A percentile compares a stretch with the other conserved stretches of the same genome.
Evolutionary conservation across 495 filamentous ascomycete genomes (phyloP).

Genomic region (Penicillium canariense): DNA sequence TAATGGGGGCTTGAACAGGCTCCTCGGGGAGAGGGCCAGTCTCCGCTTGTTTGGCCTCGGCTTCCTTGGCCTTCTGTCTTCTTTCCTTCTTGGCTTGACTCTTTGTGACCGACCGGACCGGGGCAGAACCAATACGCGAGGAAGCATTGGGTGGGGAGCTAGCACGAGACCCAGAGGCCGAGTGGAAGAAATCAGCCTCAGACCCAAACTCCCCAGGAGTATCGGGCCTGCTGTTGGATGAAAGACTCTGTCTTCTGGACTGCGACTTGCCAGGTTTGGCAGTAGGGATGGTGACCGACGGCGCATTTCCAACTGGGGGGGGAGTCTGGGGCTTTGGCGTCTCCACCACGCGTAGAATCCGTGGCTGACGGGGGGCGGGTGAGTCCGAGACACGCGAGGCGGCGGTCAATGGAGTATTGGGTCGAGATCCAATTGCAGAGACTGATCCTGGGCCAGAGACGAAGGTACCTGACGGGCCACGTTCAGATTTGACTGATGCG

Average conservation of each 20-base stretch:
- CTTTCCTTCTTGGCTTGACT: constrained; percentile 87
- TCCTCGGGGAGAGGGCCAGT: constrained; percentile 51
- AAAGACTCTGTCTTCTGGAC: constrained; percentile 58
- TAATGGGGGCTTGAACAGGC: constrained; percentile 72
- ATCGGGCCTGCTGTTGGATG: constrained; percentile 64
- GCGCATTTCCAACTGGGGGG: constrained; percentile 32
- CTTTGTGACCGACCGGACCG: constrained; percentile 79
- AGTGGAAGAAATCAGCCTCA: constrained; percentile 73
- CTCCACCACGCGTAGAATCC: constrained; percentile 66
- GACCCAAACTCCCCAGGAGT: constrained; percentile 78
- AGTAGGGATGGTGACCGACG: constrained; percentile 39
- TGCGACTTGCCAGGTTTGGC: constrained; percentile 42
- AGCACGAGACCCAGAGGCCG: constrained; percentile 77
- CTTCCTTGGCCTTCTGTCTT: constrained; percentile 57
- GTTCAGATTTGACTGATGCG: constrained; percentile 23
- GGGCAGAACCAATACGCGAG: constrained; percentile 70
- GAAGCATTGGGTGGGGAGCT: constrained; percentile 75
- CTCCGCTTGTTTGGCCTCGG: constrained; percentile 64
- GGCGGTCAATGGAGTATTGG: constrained; percentile 40
- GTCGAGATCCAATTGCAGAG: constrained; percentile 31
- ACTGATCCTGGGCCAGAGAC: constrained; percentile 18
- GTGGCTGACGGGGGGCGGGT: constrained; percentile 43
- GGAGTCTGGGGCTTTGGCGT: constrained; percentile 68
- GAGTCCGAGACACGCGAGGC: constrained; percentile 49
- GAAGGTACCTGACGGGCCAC: constrained; percentile 14